Conservation (phyloP, 1,139 yeast species). For the Candida albicans region DNA sequence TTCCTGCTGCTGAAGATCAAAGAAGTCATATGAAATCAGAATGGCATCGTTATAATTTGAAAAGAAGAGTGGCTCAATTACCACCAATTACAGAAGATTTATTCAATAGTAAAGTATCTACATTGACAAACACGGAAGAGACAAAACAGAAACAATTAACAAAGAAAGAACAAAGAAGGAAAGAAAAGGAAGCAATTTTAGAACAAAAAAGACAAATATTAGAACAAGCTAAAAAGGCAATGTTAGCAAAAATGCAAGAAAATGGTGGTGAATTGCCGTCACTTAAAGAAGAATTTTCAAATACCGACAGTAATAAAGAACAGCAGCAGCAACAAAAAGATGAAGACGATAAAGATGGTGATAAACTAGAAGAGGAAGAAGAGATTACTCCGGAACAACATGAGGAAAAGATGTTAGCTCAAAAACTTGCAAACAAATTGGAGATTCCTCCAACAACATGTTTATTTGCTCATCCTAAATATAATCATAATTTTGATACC, state of each 20-base stretch:
- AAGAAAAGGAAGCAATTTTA: slow-evolving; percentile 61
- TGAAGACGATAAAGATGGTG: slow-evolving; percentile 12
- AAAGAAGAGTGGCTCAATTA: slow-evolving; percentile 59
- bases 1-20: slow-evolving; percentile 42
- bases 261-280: slow-evolving; percentile 19
- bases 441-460: slow-evolving; percentile 75
- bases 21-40: slow-evolving; percentile 59
- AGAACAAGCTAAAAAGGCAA: slow-evolving; percentile 59
- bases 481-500: slow-evolving; percentile 31
- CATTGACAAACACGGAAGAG: slow-evolving; percentile 25
- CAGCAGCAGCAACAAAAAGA: too few relatives aligned
- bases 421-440: slow-evolving; percentile 60
- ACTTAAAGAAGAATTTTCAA: too few relatives aligned
- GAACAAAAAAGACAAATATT: slow-evolving; percentile 63
- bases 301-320: too few relatives aligned
- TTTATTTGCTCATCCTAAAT: slow-evolving; percentile 68
- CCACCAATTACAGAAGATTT: slow-evolving; percentile 54
- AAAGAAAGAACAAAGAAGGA: slow-evolving; percentile 64
- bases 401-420: slow-evolving; percentile 53
- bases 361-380: slow-evolving; percentile 14
- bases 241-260: slow-evolving; percentile 37
- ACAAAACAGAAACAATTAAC: slow-evolving; percentile 40
- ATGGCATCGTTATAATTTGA: slow-evolving; percentile 72
- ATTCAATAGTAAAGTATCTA: slow-evolving; percentile 48
- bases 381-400: slow-evolving; percentile 42